Evolutionary conservation across 371 early-diverging fungal species (phyloP), one percentile per base, ranked within the genome.

Genomic region (Funneliformis caledonium): DNA sequence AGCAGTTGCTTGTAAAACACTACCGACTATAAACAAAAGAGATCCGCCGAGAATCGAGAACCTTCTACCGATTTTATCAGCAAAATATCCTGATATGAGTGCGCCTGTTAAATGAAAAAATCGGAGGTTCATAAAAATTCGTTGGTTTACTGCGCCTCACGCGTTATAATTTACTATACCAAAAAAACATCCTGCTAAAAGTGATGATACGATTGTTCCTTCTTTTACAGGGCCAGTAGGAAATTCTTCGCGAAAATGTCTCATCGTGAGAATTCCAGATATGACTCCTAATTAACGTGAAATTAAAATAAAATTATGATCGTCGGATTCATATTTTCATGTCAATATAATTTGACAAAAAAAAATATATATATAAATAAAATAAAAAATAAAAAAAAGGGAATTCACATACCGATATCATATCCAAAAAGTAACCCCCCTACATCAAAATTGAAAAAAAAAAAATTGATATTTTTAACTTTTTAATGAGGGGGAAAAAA

Each of bases 341-440:
- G 52, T 5, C 26, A 26, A 26, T 26, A 26, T 26, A 19, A 68
- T 19, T n/a, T 69, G 3, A 37, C 1, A 37, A 37, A 37, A 37
- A 37, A 37, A 37, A 0, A 1, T 37, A 2, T 2, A n/a, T n/a
- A n/a, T n/a, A n/a, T n/a, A n/a, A n/a, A n/a, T n/a, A n/a, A n/a
- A 26, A 26, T 26, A 26, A 37, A 37, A 37, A 37, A 37, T 37
- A 37, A 2, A 2, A 37, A 37, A 37, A 37, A 37, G 37, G 37
- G 37, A 37, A 37, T 37, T 3, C 7, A 69, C 45, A 6, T 43
- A 69, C 69, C 69, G 12, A 82, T 72, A 74, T 82, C 82, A 61
- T 82, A 82, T 12, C 82, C 82, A 59, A 82, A 78, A 37, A 78
- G 64, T 11, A 82, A 64, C 43, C 82, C 82, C 14, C 82, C 78